phyloP scores from a whole-genome alignment of 257 asterid genomes.

The Solanum dulcamara region DNA sequence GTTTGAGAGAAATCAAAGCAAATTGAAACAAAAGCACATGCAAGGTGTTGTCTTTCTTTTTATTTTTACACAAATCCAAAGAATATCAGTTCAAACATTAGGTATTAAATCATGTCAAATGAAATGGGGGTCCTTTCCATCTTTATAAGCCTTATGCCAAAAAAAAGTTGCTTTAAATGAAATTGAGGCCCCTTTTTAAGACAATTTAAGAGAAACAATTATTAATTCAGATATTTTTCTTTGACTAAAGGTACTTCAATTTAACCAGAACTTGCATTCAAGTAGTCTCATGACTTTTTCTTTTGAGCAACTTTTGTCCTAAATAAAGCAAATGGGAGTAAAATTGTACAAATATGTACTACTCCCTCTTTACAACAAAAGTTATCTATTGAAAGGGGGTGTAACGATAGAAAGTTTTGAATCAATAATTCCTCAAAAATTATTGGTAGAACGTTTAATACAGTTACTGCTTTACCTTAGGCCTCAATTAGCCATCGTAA shows the following conservation, averaged over 20 bases:
- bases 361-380: too few species aligned
- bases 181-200: not conserved
- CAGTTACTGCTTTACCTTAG: too few species aligned
- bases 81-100: not conserved
- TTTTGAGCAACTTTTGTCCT: not conserved
- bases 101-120: not conserved
- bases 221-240: not conserved
- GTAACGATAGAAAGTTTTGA: too few species aligned
- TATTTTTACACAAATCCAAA: not conserved
- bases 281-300: not conserved
- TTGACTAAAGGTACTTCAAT: not conserved
- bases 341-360: not conserved
- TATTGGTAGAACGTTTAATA: too few species aligned
- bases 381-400: too few species aligned
- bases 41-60: not conserved
- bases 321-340: not conserved
- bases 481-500: too few species aligned
- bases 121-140: not conserved
- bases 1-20: not conserved
- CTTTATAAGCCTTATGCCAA: not conserved
- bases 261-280: not conserved
- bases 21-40: constrained; percentile 1
- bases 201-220: not conserved
- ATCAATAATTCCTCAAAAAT: too few species aligned
- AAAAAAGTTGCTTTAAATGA: not conserved